Percentiles rank a stretch among this genome's conserved stretches.
phyloP scores from a whole-genome alignment of 805 yeast species.

The Tanozyma kutaoensis region DNA sequence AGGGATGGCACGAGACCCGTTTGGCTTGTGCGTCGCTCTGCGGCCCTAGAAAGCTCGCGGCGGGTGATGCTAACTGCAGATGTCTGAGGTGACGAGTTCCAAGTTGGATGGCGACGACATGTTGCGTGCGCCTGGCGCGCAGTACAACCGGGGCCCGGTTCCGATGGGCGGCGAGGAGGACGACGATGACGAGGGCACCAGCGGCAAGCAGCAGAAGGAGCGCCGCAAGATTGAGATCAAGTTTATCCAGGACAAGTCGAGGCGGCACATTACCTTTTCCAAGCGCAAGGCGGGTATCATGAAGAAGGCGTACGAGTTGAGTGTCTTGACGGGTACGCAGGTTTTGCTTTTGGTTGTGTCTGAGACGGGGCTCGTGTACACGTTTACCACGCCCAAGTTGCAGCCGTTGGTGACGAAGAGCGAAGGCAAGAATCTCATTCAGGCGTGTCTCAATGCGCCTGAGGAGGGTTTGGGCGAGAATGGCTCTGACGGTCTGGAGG shows the following conservation, averaged over 20 bases:
- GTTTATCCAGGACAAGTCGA: conserved; percentile 93
- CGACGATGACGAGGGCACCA: conserved; percentile 35
- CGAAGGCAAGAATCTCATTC: conserved; percentile 93
- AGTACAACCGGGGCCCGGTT: conserved; percentile 10
- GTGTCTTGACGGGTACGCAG: conserved; percentile 95
- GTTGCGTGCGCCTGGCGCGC: conserved; percentile 10
- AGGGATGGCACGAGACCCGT: conserved; percentile 12
- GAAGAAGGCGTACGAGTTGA: conserved; percentile 98
- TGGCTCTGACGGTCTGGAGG: conserved; percentile 40
- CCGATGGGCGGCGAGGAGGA: conserved; percentile 30
- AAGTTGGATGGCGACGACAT: conserved; percentile 22
- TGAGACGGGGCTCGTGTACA: conserved; percentile 97
- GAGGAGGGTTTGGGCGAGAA: conserved; percentile 66
- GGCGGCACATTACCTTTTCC: conserved; percentile 96
- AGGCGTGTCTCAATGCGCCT: conserved; percentile 96
- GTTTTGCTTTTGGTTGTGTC: conserved; percentile 88
- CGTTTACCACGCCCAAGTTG: conserved; percentile 97
- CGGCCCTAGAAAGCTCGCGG: conserved; percentile 4
- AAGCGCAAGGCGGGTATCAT: conserved; percentile 98
- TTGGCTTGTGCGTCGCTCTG: conserved; percentile 5
- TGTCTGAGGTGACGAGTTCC: conserved; percentile 27
- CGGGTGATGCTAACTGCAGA: conserved; percentile 3
- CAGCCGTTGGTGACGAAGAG: conserved; percentile 96
- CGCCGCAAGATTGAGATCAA: conserved; percentile 90
- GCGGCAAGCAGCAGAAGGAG: conserved; percentile 40